Conservation (phyloP, 164 flowering plant species). For the Vitis labrusca region DNA sequence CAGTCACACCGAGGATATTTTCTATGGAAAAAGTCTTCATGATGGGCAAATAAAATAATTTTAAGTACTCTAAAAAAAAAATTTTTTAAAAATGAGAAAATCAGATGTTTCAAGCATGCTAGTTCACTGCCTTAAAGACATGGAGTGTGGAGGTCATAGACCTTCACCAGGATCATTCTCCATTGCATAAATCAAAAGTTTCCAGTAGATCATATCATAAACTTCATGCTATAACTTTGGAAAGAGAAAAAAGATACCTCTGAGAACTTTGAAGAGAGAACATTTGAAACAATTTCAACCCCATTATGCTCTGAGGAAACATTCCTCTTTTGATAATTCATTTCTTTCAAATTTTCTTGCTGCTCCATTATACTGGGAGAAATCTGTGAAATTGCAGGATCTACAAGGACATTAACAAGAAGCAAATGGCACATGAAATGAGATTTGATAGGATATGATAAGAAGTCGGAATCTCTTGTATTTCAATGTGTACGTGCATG, state of each 20-base stretch:
- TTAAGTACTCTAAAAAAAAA: no score
- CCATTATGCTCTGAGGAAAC: constrained; percentile 29
- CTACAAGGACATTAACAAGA: constrained; percentile 32
- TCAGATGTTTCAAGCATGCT: no score
- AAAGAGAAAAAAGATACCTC: constrained; percentile 37
- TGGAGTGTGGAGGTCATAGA: neutral
- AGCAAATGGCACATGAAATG: neutral
- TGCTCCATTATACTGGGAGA: constrained; percentile 18
- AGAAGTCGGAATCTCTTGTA: neutral
- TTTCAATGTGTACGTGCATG: neutral
- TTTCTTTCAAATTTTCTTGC: constrained; percentile 20
- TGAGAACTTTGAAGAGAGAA: constrained; percentile 50
- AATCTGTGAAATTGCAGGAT: constrained; percentile 54
- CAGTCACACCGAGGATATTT: no score
- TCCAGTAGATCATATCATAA: neutral
- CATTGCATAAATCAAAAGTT: neutral
- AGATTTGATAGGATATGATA: neutral
- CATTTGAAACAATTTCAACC: constrained; percentile 43
- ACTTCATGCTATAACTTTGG: neutral
- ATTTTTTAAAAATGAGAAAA: no score
- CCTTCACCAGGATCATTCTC: neutral
- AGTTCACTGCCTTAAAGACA: neutral
- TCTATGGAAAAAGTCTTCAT: no score
- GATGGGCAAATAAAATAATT: no score
- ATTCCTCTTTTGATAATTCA: constrained; percentile 7